Conservation (phyloP, 192 early-diverging fungal genomes). For the Paraglomus brasilianum region DNA sequence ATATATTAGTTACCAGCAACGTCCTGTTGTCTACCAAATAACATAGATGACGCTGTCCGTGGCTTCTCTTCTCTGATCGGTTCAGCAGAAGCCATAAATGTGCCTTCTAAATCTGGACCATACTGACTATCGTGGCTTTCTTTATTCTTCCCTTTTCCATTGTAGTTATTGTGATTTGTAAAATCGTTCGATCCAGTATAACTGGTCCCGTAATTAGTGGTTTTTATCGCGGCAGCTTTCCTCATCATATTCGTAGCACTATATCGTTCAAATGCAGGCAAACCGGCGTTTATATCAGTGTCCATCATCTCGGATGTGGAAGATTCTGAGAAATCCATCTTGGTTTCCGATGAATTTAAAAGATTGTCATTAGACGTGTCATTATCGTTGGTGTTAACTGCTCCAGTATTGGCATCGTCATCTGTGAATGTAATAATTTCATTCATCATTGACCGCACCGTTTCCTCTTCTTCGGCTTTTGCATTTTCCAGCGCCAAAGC, state of each 20-base stretch:
- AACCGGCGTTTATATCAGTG: not conserved
- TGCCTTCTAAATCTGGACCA: not conserved
- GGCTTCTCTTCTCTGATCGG: slow-evolving; percentile 11
- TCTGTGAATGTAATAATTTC: no score
- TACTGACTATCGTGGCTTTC: not conserved
- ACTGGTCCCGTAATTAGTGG: no score
- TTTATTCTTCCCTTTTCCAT: slow-evolving; percentile 24
- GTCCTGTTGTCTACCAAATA: slow-evolving; percentile 68
- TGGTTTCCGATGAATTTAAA: not conserved
- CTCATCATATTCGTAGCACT: no score
- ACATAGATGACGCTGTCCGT: slow-evolving; percentile 26
- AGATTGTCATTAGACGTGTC: not conserved
- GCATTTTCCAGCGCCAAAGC: slow-evolving; percentile 53
- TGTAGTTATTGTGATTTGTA: no score
- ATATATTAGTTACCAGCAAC: slow-evolving; percentile 50
- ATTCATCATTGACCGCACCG: no score
- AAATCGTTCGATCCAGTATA: no score
- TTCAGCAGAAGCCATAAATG: not conserved
- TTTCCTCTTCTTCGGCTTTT: slow-evolving; percentile 29
- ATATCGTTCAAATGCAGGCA: no score
- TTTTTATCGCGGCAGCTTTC: no score
- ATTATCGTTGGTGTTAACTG: slow-evolving; percentile 7
- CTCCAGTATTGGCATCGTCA: no score
- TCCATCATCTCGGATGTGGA: not conserved
- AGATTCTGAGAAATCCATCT: slow-evolving; percentile 6